Evolutionary conservation across 176 grass and related monocot species (phyloP).

Genomic region (Avena sativa): DNA sequence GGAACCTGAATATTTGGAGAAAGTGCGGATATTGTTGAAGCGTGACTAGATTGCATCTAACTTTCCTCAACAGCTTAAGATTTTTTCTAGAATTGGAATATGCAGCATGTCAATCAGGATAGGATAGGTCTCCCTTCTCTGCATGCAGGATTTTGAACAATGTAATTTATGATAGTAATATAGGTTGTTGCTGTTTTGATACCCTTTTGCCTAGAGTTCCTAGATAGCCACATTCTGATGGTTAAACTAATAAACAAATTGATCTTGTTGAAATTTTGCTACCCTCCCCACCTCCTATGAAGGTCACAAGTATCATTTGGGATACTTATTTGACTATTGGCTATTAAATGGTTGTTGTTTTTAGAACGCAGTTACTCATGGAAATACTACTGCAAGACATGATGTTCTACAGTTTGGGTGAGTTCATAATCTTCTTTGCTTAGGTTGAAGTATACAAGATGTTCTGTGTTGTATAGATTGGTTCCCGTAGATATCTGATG

Average conservation of each 20-base stretch:
- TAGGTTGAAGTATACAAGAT: conserved; percentile 21
- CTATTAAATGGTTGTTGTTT: conserved; percentile 36
- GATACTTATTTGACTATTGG: conserved; percentile 15
- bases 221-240: conserved; percentile 22
- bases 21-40: not conserved
- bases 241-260: not conserved
- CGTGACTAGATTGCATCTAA: conserved; percentile 12
- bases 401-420: conserved; percentile 94
- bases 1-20: not conserved
- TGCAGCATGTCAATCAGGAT: not conserved
- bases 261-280: not conserved
- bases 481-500: no score
- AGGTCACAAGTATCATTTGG: conserved; percentile 5
- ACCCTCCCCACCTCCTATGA: not conserved
- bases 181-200: conserved; percentile 11
- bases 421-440: conserved; percentile 50
- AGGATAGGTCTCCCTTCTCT: not conserved
- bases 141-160: not conserved
- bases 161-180: conserved; percentile 5
- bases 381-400: conserved; percentile 66
- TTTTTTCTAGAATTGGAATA: not conserved
- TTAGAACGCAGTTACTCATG: conserved; percentile 80
- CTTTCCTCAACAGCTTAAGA: not conserved
- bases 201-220: not conserved
- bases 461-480: not conserved